These are phyloP conservation scores for Hericium erinaceus DNA, from an alignment of 768 basidiomycete genomes.

Conservation along the genomic window DNA sequence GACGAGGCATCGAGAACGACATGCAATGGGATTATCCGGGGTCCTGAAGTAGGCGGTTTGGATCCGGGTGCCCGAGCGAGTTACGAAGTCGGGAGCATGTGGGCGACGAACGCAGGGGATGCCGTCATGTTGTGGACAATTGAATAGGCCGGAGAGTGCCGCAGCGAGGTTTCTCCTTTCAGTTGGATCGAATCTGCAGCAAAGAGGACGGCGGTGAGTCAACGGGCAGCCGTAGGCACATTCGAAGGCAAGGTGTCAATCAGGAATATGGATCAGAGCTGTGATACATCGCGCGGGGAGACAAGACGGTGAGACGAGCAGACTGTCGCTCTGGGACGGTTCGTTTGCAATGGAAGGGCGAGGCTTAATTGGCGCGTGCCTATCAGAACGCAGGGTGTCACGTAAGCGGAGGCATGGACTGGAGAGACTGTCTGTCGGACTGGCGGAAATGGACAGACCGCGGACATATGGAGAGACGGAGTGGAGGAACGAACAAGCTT, in stretches of 20 bases:
- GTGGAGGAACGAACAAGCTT: background rate
- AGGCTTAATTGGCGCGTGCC: background rate
- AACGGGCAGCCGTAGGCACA: background rate
- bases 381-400: background rate
- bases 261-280: background rate
- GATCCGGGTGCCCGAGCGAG: background rate
- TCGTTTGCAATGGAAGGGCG: background rate
- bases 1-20: no score
- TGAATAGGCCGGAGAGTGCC: background rate
- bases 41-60: background rate
- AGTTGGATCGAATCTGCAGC: no score
- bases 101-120: background rate
- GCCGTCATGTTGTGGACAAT: background rate
- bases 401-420: background rate
- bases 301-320: background rate
- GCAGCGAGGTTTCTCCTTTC: background rate
- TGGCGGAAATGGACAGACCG: background rate
- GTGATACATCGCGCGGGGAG: no score
- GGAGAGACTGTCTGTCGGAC: background rate
- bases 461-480: background rate
- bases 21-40: background rate
- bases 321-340: background rate
- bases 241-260: background rate
- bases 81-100: background rate
- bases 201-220: background rate